Evolutionary conservation across 2,329 filamentous ascomycete genomes (phyloP).

Genomic region (Ramularia collo-cygni): DNA sequence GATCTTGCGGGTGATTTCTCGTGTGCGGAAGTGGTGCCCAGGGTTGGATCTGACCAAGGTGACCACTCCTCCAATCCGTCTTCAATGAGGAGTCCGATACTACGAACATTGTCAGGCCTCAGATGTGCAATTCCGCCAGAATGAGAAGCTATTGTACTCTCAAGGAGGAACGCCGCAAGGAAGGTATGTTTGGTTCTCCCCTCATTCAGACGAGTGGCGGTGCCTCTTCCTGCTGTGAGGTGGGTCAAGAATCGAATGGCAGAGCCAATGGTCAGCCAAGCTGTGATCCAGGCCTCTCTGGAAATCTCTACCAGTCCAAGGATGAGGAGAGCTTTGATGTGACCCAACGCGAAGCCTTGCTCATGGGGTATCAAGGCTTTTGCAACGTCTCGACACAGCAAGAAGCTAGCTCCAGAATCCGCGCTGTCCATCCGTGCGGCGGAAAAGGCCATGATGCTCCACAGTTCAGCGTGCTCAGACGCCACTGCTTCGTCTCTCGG

Average conservation of each 20-base stretch:
- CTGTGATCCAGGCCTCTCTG: slow-evolving; percentile 48
- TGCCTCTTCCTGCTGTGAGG: slow-evolving; percentile 17
- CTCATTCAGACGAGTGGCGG: slow-evolving; percentile 6
- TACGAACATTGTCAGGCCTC: slow-evolving; percentile 41
- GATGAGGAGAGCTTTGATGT: slow-evolving; percentile 38
- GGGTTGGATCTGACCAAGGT: slow-evolving; percentile 52
- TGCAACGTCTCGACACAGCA: slow-evolving; percentile 10
- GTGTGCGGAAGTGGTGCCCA: slow-evolving; percentile 14
- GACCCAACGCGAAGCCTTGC: slow-evolving; percentile 31
- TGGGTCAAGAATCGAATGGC: slow-evolving; percentile 50
- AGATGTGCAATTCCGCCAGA: slow-evolving; percentile 48
- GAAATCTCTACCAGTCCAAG: slow-evolving; percentile 59
- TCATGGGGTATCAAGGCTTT: slow-evolving; percentile 16
- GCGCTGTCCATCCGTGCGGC: slow-evolving; percentile 24
- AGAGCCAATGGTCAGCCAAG: slow-evolving; percentile 59
- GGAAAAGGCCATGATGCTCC: slow-evolving; percentile 39
- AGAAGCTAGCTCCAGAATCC: slow-evolving; percentile 2
- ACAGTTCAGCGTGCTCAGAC: slow-evolving; percentile 39
- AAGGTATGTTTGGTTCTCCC: slow-evolving; percentile 37
- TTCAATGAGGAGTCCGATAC: slow-evolving; percentile 49
- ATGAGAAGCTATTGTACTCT: slow-evolving; percentile 50
- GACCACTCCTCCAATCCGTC: slow-evolving; percentile 69
- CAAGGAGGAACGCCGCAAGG: slow-evolving; percentile 57
- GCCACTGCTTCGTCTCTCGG: slow-evolving; percentile 22
- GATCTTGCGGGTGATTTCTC: slow-evolving; percentile 32